Evolutionary conservation across 2,329 filamentous ascomycete genomes (phyloP).

Genomic region (Laburnicola sp.): DNA sequence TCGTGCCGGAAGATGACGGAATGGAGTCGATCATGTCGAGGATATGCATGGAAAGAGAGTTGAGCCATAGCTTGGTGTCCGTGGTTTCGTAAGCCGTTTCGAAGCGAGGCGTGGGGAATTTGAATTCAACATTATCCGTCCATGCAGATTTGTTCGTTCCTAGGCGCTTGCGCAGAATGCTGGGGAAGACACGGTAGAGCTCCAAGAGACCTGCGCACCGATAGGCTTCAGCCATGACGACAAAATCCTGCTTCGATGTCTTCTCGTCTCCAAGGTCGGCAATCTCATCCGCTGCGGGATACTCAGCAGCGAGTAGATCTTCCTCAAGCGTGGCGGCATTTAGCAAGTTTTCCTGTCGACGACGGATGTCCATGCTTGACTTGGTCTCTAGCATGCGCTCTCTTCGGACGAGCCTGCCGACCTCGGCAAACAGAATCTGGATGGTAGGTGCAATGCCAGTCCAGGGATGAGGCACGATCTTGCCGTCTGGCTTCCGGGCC

Average conservation of each 20-base stretch:
- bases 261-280: slow-evolving; percentile 56
- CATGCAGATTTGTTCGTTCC: slow-evolving; percentile 30
- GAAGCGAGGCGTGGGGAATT: slow-evolving; percentile 39
- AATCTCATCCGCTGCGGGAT: slow-evolving; percentile 53
- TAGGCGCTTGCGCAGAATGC: slow-evolving; percentile 52
- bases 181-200: slow-evolving; percentile 59
- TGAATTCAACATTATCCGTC: slow-evolving; percentile 31
- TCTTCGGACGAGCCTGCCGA: slow-evolving; percentile 49
- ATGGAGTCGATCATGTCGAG: slow-evolving; percentile 55
- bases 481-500: slow-evolving; percentile 35
- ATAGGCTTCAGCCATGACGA: slow-evolving; percentile 58
- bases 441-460: slow-evolving; percentile 52
- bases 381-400: slow-evolving; percentile 39
- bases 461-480: slow-evolving; percentile 54
- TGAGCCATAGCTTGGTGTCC: slow-evolving; percentile 51
- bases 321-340: slow-evolving; percentile 52
- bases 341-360: slow-evolving; percentile 41
- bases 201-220: slow-evolving; percentile 58
- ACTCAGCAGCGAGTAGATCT: slow-evolving; percentile 51
- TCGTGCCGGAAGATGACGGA: slow-evolving; percentile 57
- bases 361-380: slow-evolving; percentile 33
- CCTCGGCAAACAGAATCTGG: slow-evolving; percentile 51
- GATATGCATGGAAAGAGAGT: slow-evolving; percentile 56
- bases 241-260: slow-evolving; percentile 57
- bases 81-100: slow-evolving; percentile 38